Conservation (phyloP, 768 basidiomycete genomes). For the Boletus reticulatus region DNA sequence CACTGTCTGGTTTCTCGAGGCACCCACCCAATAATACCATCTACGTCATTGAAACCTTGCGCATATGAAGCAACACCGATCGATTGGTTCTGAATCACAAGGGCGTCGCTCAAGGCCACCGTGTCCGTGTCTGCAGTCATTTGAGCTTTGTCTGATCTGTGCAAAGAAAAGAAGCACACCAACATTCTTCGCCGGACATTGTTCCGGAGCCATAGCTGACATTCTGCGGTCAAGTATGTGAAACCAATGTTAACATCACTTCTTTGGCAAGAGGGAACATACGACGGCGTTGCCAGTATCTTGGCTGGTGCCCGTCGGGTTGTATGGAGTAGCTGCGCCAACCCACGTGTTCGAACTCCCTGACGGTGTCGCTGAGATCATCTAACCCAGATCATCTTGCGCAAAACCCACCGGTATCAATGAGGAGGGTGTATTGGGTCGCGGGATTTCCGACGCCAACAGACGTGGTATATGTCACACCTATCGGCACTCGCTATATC, state of each 20-base stretch:
- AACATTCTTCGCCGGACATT: conserved; percentile 53
- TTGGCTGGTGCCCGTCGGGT: conserved; percentile 44
- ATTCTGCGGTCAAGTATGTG: conserved; percentile 30
- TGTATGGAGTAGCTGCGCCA: conserved; percentile 48
- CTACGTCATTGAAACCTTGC: conserved; percentile 44
- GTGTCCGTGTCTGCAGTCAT: conserved; percentile 40
- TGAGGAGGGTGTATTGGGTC: conserved; percentile 49
- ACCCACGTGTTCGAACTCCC: conserved; percentile 57
- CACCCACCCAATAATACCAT: conserved; percentile 51
- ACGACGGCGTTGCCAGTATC: conserved; percentile 38
- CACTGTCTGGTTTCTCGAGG: neutral
- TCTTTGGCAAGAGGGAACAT: conserved; percentile 9
- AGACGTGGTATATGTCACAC: conserved; percentile 51
- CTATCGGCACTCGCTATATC: conserved; percentile 14
- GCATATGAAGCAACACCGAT: conserved; percentile 47
- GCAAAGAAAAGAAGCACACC: conserved; percentile 1
- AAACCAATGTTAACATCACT: neutral
- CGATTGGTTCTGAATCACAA: conserved; percentile 46
- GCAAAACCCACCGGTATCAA: conserved; percentile 48
- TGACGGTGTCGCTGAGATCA: conserved; percentile 4
- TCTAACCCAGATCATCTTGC: neutral
- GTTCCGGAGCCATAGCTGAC: conserved; percentile 55
- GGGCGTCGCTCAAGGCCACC: conserved; percentile 39
- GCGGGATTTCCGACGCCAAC: conserved; percentile 53
- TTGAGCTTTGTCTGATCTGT: neutral